Evolutionary conservation across 2,329 filamentous ascomycete genomes (phyloP).

Genomic region (Pestalotiopsis sp.): DNA sequence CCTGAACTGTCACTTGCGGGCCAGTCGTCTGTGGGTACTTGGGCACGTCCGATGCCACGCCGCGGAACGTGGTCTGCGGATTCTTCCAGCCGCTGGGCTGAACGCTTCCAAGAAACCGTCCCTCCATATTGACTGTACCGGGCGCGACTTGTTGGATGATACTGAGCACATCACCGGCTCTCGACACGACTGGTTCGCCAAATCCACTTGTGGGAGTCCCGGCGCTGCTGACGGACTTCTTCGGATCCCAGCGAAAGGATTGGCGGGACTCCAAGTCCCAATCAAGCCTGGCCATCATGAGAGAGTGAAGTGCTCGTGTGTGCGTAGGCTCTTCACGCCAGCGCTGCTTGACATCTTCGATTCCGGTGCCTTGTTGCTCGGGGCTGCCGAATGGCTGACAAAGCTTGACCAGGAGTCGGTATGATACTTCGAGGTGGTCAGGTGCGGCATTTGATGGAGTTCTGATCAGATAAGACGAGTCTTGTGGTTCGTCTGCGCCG

Average conservation of each 20-base stretch:
- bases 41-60: neutral
- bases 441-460: conserved; percentile 2
- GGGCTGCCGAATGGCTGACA: conserved; percentile 16
- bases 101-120: neutral
- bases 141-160: neutral
- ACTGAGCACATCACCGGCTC: neutral
- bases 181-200: neutral
- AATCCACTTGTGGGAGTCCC: neutral
- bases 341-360: conserved; percentile 5
- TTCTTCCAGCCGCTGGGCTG: neutral
- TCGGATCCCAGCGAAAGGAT: conserved; percentile 9
- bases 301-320: conserved; percentile 1
- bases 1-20: neutral
- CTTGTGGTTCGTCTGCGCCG: neutral
- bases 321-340: conserved; percentile 12
- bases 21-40: neutral
- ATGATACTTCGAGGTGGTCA: neutral
- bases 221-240: neutral
- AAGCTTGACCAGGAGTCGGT: conserved; percentile 8
- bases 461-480: conserved; percentile 4
- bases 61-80: neutral
- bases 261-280: conserved; percentile 14
- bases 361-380: neutral
- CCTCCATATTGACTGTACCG: neutral
- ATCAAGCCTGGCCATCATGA: conserved; percentile 15